Evolutionary conservation across 164 flowering plant species (phyloP), one percentile per base, ranked within the genome.

Genomic region (Santalum album): DNA sequence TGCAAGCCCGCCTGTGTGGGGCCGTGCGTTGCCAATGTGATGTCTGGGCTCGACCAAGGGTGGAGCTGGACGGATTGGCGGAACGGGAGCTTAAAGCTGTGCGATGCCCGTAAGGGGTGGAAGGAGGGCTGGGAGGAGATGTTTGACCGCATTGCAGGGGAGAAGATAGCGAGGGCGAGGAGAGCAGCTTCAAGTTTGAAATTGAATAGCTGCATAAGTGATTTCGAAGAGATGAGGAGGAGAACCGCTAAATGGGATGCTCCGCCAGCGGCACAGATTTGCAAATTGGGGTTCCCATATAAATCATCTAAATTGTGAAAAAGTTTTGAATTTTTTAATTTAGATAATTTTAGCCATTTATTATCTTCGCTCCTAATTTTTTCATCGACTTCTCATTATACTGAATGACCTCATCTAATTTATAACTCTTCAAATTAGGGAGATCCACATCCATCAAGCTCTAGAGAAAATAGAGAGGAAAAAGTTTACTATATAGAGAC

Each of bases 51-150:
- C 7, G 16, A 65, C 0, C 65, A 50, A 49, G 71, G 76, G 12
- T 85, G 97, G 96, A 82, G 97, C 64, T 90, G 97, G 99, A 82
- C 95, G 0, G 64, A 82, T 1, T 82, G 87, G 89, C 64, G 44
- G 6, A 72, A 75, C 24, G 84, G 78, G 51, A 65, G 71, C 2
- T 40, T 87, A 3, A 60, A 73, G 68, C 76, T 94, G 0, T 90
- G 99, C 59, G 84, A 94, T 51, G 99, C 89, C 0, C 79, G 57
- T 15, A 76, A 61, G 0, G 74, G 63, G 23, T 94, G 97, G 99
- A 95, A 78, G 64, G 49, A 17, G 0, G 89, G 82, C 7, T 94
- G 99, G 99, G 87, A 81, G 74, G 65, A 43, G 51, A 53, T 72
- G 7, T 94, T 83, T 57, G 99, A 94, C 57, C 34, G 48, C 1